Evolutionary conservation across 345 rosid genomes (phyloP).

Genomic region (Syzygium jambos): DNA sequence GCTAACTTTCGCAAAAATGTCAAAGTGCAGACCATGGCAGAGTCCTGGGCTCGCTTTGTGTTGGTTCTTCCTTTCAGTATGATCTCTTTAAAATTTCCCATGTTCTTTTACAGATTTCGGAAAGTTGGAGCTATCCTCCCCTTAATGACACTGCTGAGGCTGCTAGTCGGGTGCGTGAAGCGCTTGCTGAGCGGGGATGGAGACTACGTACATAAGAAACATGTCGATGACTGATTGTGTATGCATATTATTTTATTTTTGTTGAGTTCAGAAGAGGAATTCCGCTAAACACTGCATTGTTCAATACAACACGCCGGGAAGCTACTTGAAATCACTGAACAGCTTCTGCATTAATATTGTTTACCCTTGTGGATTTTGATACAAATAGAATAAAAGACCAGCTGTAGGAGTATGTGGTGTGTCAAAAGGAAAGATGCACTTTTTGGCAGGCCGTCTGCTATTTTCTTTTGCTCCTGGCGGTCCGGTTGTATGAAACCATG

Average conservation of each 20-base stretch:
- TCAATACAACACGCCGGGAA: not conserved
- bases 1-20: not conserved
- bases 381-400: not conserved
- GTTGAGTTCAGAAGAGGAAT: not conserved
- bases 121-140: constrained; percentile 96
- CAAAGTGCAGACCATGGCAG: not conserved
- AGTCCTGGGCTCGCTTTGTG: not conserved
- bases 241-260: constrained; percentile 1
- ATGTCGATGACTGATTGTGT: constrained; percentile 15
- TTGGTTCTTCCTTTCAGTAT: not conserved
- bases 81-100: not conserved
- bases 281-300: not conserved
- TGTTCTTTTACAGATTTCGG: constrained; percentile 49
- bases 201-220: constrained; percentile 42
- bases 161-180: constrained; percentile 54
- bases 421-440: constrained; percentile 5
- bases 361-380: not conserved
- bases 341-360: not conserved
- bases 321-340: not conserved
- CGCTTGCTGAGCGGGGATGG: constrained; percentile 80
- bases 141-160: constrained; percentile 86
- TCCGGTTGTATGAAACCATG: not conserved
- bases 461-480: not conserved
- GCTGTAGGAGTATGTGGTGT: not conserved
- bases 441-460: not conserved